Base-by-base conservation (phyloP, 371 early-diverging fungal species). In the Cokeromyces recurvatus region DNA sequence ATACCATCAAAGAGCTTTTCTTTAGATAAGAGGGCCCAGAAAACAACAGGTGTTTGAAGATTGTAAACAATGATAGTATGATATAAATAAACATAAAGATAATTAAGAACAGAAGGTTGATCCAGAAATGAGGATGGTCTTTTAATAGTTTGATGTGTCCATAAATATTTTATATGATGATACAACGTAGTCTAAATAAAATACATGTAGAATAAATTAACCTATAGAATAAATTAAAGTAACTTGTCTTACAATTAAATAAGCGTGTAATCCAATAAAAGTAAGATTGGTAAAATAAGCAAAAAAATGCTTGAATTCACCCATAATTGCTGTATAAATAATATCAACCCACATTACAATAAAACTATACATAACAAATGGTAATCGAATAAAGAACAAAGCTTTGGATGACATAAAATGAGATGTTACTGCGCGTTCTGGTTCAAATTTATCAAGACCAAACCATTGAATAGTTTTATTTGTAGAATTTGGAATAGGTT, bases 381-480 rank as follows among this genome's bases (percentile, higher is more conserved):
- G 32, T 0, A 68, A 47, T 5, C 79, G 70, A 23, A 79, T 57
- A 19, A 58, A 32, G n/a, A 76, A 64, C 27, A 81, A 48, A 0
- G 64, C 60, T 23, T 58, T 51, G 0, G 74, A 57, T 12, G 74
- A 66, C 22, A 79, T 68, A 48, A 67, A 66, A 47, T 79, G 56
- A 4, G 82, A 79, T 6, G 78, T 78, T 7, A 79, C 72, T 10
- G 77, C 75, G 22, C 68, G 51, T 48, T 78, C 78, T 9, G 82
- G 75, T 20, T 68, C 73, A 43, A 81, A 74, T 16, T 55, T 61
- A 54, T 81, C 75, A 21, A 81, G 46, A 0, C 64, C 55, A 47
- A 74, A 57, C 74, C 74, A 74, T 27, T 56, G 64, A 27, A 74
- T 42, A 6, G 67, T 15, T 14, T 47, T 46, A 29, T 27, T 50